Conservation (phyloP, 371 early-diverging fungal species). For the Rhizopus delemar region DNA sequence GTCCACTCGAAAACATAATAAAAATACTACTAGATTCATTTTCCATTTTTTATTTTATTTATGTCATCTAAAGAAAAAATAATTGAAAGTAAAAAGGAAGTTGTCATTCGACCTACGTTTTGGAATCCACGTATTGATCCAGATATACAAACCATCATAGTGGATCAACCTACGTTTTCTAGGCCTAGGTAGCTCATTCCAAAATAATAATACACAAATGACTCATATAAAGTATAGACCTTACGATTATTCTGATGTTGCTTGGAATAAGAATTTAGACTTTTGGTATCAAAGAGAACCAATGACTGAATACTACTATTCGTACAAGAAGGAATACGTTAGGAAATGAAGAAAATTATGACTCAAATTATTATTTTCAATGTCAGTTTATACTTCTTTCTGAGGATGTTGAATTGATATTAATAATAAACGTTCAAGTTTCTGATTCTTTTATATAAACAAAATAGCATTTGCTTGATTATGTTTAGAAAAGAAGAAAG, state of each 20-base stretch:
- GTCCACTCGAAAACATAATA: not conserved
- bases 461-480: no score
- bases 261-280: constrained; percentile 18
- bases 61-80: constrained; percentile 3
- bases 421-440: not conserved
- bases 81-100: not conserved
- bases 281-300: constrained; percentile 31
- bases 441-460: not conserved
- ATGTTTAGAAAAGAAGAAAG: no score
- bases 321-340: not conserved
- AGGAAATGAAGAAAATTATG: constrained; percentile 1
- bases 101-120: constrained; percentile 8
- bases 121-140: constrained; percentile 26
- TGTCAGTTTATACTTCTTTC: constrained; percentile 4
- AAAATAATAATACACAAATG: not conserved
- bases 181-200: constrained; percentile 20
- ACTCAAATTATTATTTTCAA: not conserved
- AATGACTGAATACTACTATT: constrained; percentile 2
- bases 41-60: no score
- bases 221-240: not conserved
- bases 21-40: no score
- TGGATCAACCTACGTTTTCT: constrained; percentile 10
- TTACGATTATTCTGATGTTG: constrained; percentile 21
- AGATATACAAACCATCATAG: constrained; percentile 1
- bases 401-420: not conserved